Base-by-base conservation (phyloP, 176 grass and related monocot genomes). In the Juncus inflexus region DNA sequence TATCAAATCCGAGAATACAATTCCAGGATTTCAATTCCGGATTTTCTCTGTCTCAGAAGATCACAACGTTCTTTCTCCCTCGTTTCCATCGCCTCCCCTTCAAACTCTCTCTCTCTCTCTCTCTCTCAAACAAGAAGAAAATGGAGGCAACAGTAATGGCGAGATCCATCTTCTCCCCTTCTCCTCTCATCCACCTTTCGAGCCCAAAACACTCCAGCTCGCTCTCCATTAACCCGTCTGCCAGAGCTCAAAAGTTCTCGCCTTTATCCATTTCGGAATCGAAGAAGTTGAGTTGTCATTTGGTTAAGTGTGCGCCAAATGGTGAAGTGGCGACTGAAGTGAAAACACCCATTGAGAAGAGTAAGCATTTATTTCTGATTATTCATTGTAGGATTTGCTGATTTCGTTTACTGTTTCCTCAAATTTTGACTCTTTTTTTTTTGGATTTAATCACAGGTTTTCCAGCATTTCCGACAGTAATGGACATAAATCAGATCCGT, bases 401-500 rank as follows among this genome's bases (percentile, higher is more conserved):
- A 10, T 75, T 50, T 7, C 5, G 54, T 14, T 28, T 47, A 47
- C 43, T 9, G 36, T 70, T 76, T 9, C 52, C 16, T 70, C 16
- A 9, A 76, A 73, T 37, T 40, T 37, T 66, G 54, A 78, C 65
- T 69, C 43, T 47, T 47, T 47, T 1, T 47, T 1, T 47, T 28
- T 47, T 47, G 43, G 9, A 47, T 9, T 47, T 35, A 35, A 51
- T 63, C 56, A 38, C 35, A 83, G 81, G 50, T 61, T 78, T 83
- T 63, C 62, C 81, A 28, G 62, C 81, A 15, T 83, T 63, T 68
- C 81, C 81, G n/a, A 42, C 81, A 36, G 81, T 83, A 12, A 74
- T 83, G 54, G 75, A 83, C 15, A 74, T 83, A 52, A 83, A 83
- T 59, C 75, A 78, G 81, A 83, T 83, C 75, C 74, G 81, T 2